Conservation (phyloP, 2,329 filamentous ascomycete species). For the Claviceps arundinis region DNA sequence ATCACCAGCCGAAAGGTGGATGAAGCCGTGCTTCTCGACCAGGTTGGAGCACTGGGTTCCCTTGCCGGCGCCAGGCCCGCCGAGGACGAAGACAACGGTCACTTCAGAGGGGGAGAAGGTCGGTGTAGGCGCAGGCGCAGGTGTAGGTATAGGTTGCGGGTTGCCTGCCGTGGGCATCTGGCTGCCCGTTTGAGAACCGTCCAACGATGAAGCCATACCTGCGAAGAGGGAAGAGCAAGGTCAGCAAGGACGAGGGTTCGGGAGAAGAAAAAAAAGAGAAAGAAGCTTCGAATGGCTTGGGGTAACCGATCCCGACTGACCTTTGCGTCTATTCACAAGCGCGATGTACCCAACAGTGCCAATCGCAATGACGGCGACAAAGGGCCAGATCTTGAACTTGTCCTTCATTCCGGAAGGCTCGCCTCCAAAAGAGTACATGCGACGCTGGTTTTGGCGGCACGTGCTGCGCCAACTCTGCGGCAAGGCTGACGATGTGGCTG, state of each 20-base stretch:
- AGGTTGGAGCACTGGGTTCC: conserved; percentile 90
- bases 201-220: conserved; percentile 27
- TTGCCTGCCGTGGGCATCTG: conserved; percentile 39
- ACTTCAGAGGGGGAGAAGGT: conserved; percentile 65
- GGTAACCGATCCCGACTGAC: conserved; percentile 19
- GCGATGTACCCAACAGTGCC: conserved; percentile 36
- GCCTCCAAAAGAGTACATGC: conserved; percentile 26
- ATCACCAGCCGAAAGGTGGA: conserved; percentile 85
- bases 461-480: conserved; percentile 7
- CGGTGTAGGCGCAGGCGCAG: conserved; percentile 28
- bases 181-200: conserved; percentile 25
- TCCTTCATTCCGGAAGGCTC: conserved; percentile 17
- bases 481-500: conserved; percentile 8
- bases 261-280: background rate
- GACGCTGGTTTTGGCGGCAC: conserved; percentile 11
- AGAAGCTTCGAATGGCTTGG: background rate
- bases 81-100: conserved; percentile 92
- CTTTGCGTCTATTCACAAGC: conserved; percentile 35
- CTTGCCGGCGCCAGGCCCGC: conserved; percentile 90
- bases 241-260: background rate
- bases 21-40: conserved; percentile 79
- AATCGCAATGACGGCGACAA: conserved; percentile 34
- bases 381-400: conserved; percentile 44
- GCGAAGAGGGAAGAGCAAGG: conserved; percentile 4
- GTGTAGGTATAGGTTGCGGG: no score